Base-by-base conservation (phyloP, 495 filamentous ascomycete genomes). In the Bombardia bombarda region DNA sequence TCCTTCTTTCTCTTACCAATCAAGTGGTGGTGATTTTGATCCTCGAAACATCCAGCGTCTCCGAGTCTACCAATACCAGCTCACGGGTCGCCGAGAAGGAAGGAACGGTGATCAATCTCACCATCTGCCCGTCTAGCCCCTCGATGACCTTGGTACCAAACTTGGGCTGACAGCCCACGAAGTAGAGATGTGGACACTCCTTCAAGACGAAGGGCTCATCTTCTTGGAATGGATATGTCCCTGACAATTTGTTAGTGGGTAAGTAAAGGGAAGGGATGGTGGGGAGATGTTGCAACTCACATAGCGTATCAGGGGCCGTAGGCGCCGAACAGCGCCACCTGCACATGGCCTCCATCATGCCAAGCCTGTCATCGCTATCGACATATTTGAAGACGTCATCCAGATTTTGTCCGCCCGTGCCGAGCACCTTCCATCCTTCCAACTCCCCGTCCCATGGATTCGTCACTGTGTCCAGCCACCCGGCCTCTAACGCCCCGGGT, bases 361-460 rank as follows among this genome's bases (percentile, higher is more conserved):
- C 82, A 26, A 97, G 47, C 30, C 87, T 61, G 45, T 86, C 80
- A 13, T 87, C 78, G 18, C 77, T 76, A 28, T 80, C 77, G 16
- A 97, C 73, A 51, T 97, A 97, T 51, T 92, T 89, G 58, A 86
- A 85, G 7, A 96, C 75, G 63, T 99, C 92, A 53, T 96, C 87
- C 0, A 97, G 76, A 43, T 90, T 90, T 64, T 99, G 92, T 0
- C 92, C 92, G 20, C 84, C 84, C 4, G 80, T 88, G 10, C 85
- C 90, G 47, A 95, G 75, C 10, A 96, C 59, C 20, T 84, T 73
- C 82, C 84, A 89, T 2, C 89, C 93, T 28, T 92, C 89, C 0
- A 97, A 63, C 54, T 92, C 84, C 21, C 78, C 87, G 43, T 90
- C 84, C 82, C 84, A 94, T 0, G 92, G 92, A 57, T 99, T 99